A percentile compares a stretch with the other conserved stretches of the same genome.
Evolutionary conservation across 768 basidiomycete species (phyloP).

Genomic region (Crepidotus variabilis): DNA sequence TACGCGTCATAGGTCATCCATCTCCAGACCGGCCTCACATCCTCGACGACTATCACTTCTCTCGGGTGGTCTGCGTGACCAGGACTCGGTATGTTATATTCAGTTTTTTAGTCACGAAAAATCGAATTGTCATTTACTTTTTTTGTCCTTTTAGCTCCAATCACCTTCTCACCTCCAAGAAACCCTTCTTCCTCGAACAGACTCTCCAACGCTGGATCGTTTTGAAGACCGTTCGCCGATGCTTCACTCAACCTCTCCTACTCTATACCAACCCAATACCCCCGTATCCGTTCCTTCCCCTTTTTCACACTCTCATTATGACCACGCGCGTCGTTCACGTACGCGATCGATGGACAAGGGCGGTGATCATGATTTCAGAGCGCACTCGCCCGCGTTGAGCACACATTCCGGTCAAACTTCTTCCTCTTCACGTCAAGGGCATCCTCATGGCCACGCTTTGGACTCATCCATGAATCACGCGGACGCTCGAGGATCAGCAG

Average conservation of each 20-base stretch:
- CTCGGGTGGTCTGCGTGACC: constrained; percentile 12
- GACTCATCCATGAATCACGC: too few relatives aligned
- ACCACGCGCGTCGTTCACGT: constrained; percentile 35
- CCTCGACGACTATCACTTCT: constrained; percentile 19
- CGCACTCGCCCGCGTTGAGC: constrained; percentile 63
- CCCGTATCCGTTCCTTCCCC: constrained; percentile 42
- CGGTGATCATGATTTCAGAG: constrained; percentile 27
- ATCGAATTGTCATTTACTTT: neutral
- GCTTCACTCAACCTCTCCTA: constrained; percentile 25
- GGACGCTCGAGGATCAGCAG: neutral
- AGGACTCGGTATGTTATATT: constrained; percentile 10
- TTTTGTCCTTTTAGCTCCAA: neutral
- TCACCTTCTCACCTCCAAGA: neutral
- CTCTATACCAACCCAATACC: constrained; percentile 43
- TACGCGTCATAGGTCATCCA: constrained; percentile 37
- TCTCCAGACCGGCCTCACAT: constrained; percentile 23
- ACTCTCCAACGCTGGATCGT: constrained; percentile 1
- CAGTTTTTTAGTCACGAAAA: neutral
- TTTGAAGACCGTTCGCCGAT: constrained; percentile 1
- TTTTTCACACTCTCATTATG: constrained; percentile 32
- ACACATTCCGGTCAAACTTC: constrained; percentile 39
- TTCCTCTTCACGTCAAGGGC: neutral
- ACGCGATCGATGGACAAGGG: constrained; percentile 43
- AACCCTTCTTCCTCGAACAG: neutral
- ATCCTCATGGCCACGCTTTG: neutral